Evolutionary conservation across 495 filamentous ascomycete species (phyloP), one percentile per base, ranked within the genome.

Genomic region (Tuber indicum): DNA sequence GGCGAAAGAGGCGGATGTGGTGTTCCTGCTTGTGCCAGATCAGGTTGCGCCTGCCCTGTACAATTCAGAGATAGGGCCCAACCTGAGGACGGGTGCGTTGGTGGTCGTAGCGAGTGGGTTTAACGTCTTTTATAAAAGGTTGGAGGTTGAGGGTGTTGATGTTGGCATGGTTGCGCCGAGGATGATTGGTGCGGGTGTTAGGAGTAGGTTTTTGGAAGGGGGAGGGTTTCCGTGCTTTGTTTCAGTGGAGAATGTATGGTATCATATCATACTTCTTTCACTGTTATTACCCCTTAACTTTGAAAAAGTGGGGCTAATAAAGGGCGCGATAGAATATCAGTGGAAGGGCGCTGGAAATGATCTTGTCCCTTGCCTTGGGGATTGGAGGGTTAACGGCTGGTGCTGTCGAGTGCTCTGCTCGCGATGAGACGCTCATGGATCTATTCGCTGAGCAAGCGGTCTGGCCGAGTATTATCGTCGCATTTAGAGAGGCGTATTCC

Each of bases 181-280:
- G 26, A 77, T 77, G 75, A 77, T 77, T 70, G 75, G 75, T 44
- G 66, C 76, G 3, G 74, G 76, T 17, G 76, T 77, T 45, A 49
- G 76, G 36, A 77, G 72, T 16, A 36, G 73, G 45, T 77, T 74
- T 46, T 46, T 77, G 47, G 69, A 72, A 8, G 76, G 77, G 9
- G n/a, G 72, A 17, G 76, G 76, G 46, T 78, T 78, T 36, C 76
- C 74, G 69, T 78, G 70, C 69, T 76, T 78, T 70, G 77, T 76
- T 42, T 72, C 70, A 3, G 74, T 76, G 0, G 77, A 73, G 77
- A 47, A 75, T 70, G 74, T 75, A 43, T 42, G 8, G 36, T 71
- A n/a, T n/a, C n/a, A n/a, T n/a, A n/a, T n/a, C n/a, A n/a, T n/a
- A 44, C 21, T 42, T 16, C 19, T 5, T 52, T n/a, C 49, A 9